Base-by-base conservation (phyloP, 108 stramenopile genomes). In the Pseudonitzschia multistriata region DNA sequence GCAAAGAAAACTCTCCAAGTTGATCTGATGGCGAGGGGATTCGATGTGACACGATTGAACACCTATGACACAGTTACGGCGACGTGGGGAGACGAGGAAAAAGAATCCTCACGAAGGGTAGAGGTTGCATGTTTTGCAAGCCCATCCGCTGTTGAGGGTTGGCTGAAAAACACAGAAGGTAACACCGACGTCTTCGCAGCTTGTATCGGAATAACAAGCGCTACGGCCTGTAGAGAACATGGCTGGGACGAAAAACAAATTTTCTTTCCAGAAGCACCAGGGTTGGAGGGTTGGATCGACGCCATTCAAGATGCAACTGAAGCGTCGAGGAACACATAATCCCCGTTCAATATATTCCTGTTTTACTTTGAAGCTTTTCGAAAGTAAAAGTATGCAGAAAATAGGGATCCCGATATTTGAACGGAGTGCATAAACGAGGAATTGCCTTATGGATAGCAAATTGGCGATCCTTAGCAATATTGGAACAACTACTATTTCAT, bases 191-290 rank as follows among this genome's bases (percentile, higher is more conserved):
- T 85, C 39, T 33, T 88, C 29, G 93, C 93, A 28, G 88, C 85
- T n/a, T 94, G 93, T 50, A 94, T 94, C 62, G 93, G 93, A 34
- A 80, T 82, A 67, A 94, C 93, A 10, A 90, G 88, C 77, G 88
- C 88, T 25, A 66, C 45, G 11, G 88, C 85, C 14, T 90, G 89
- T 69, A 77, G 73, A 31, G 80, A 85, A 59, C 61, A 71, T 45
- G 76, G 78, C 24, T 91, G 86, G 85, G 33, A 72, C 7, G 88
- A 87, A 64, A 60, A 68, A 17, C 63, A 76, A 48, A 91, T 94
- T 17, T 91, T 85, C 68, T 94, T 79, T 75, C 90, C 93, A 17
- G 86, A 88, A 49, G 36, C 42, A 7, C 93, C 93, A 36, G 90
- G 90, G n/a, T 73, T 94, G 48, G 83, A 82, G 37, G 88, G 87